Percentiles rank a stretch among this genome's conserved stretches.
These are phyloP conservation scores for Aspergillus fumigatus DNA, from an alignment of 2,329 filamentous ascomycete species.

Conservation along the genomic window DNA sequence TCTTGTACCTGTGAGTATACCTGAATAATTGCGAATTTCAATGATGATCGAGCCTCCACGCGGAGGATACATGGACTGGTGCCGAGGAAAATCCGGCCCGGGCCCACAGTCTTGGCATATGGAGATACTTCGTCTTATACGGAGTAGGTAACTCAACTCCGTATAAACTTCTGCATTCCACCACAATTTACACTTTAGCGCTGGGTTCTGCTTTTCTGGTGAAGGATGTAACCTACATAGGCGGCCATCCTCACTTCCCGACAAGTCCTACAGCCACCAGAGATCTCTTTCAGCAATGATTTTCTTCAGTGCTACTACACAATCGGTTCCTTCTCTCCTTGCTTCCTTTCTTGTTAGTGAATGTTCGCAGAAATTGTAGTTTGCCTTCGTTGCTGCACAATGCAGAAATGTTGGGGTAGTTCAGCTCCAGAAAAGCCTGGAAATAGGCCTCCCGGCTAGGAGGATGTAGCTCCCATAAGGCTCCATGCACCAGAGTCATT, in stretches of 20 bases:
- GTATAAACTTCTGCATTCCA: too few relatives aligned
- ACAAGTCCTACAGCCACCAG: not conserved
- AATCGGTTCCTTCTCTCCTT: not conserved
- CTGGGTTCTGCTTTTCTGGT: too few relatives aligned
- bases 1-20: not conserved
- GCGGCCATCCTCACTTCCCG: not conserved
- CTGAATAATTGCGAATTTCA: not conserved
- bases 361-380: not conserved
- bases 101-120: not conserved
- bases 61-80: not conserved
- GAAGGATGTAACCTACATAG: too few relatives aligned
- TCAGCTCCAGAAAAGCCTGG: conserved; percentile 1
- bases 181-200: too few relatives aligned
- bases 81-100: not conserved
- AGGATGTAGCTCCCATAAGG: not conserved
- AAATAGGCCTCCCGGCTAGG: not conserved
- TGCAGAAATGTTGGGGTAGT: not conserved
- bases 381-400: not conserved
- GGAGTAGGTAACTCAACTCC: too few relatives aligned
- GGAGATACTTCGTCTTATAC: not conserved
- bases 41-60: not conserved
- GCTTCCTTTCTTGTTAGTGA: not conserved
- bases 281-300: not conserved
- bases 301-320: not conserved
- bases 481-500: not conserved